Evolutionary conservation across 169 alveolate genomes (phyloP), one percentile per base, ranked within the genome.

Genomic region (Plasmodium gallinaceum): DNA sequence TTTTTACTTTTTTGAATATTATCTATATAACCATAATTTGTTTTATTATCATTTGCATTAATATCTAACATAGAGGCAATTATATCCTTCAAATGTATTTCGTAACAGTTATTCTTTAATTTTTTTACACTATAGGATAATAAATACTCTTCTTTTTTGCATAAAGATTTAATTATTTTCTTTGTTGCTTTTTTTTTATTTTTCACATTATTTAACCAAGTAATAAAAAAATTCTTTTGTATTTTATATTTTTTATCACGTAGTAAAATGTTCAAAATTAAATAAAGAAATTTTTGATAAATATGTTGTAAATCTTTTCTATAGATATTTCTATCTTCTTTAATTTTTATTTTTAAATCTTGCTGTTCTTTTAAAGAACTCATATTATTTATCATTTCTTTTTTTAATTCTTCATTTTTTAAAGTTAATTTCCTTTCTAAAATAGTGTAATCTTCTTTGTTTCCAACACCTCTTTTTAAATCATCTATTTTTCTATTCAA

Each of bases 301-400:
- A 78, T 69, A 48, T 64, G 45, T 51, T 78, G 48, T 39, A 78
- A 45, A 45, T 78, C 89, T 37, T 78, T 78, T 78, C 76, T 78
- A 42, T 46, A 78, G 12, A 78, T 46, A 78, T 78, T 78, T 78
- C 89, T 52, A 26, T 78, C 89, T 48, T 78, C 89, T 22, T 78
- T 78, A 64, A 78, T 48, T 65, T 78, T 78, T 39, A 78, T 48
- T 78, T 78, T 78, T 60, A 78, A 65, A 51, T 78, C 89, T 46
- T 78, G 78, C 12, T 78, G 43, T 42, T 78, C 89, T 51, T 37
- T 78, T 18, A 78, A 42, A 12, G 89, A 78, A 78, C 76, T 78
- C 89, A 78, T 78, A 78, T 65, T 78, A 48, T 66, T 46, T 48
- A 78, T 32, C 76, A 78, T 78, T 78, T 78, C 89, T 45, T 78